These are phyloP conservation scores for Ballota nigra DNA, from an alignment of 257 asterid genomes.

Conservation along the genomic window DNA sequence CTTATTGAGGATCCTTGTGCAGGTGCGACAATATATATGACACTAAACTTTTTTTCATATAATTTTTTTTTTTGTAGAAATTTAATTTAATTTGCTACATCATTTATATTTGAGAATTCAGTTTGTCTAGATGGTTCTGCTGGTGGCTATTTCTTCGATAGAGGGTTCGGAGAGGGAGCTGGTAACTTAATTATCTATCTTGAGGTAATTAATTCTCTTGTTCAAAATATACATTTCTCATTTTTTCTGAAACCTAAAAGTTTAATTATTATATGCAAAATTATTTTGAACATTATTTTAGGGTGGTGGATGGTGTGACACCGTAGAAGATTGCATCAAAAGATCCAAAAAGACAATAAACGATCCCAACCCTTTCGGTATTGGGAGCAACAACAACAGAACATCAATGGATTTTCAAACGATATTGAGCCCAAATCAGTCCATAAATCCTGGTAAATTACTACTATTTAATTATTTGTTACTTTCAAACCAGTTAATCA, in stretches of 20 bases:
- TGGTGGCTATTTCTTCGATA: not conserved
- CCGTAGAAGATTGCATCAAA: not conserved
- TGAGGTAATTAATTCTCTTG: not conserved
- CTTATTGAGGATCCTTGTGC: not conserved
- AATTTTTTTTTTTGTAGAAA: too few relatives aligned
- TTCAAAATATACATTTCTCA: too few relatives aligned
- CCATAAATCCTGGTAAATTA: not conserved
- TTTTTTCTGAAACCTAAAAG: too few relatives aligned
- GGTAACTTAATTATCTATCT: not conserved
- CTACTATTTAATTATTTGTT: not conserved
- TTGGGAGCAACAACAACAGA: not conserved
- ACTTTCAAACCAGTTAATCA: too few relatives aligned
- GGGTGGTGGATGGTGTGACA: not conserved
- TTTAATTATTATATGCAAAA: too few relatives aligned
- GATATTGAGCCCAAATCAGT: not conserved
- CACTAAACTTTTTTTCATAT: too few relatives aligned
- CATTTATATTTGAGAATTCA: not conserved
- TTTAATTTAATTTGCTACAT: too few relatives aligned
- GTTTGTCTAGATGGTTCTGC: not conserved
- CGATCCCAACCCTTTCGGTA: too few relatives aligned
- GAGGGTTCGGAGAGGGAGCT: not conserved
- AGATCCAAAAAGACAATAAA: not conserved
- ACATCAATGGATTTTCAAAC: not conserved
- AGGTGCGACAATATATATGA: not conserved
- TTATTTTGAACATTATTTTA: not conserved